A percentile compares a stretch with the other conserved stretches of the same genome.
Conservation (phyloP, 306 rosid genomes). For the Corylus americana region DNA sequence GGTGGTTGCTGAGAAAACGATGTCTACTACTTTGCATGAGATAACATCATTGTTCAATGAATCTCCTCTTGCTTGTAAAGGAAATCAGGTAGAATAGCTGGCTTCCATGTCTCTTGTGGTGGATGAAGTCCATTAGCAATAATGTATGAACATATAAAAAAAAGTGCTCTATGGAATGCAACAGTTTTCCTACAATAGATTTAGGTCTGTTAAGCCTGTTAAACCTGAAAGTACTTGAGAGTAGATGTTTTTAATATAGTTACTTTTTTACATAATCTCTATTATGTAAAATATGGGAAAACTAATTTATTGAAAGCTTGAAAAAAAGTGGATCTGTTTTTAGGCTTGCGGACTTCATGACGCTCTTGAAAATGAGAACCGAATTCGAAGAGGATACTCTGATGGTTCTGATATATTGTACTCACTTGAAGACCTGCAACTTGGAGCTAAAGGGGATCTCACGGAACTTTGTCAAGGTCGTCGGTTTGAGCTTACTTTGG, state of each 20-base stretch:
- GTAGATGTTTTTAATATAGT: neutral
- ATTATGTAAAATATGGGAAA: neutral
- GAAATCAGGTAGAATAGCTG: slow-evolving; percentile 65
- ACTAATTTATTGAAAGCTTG: slow-evolving; percentile 28
- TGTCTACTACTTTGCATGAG: slow-evolving; percentile 54
- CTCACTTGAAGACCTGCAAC: slow-evolving; percentile 75
- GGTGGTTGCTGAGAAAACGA: slow-evolving; percentile 80
- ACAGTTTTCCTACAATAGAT: neutral
- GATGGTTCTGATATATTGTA: slow-evolving; percentile 55
- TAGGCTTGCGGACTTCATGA: slow-evolving; percentile 73
- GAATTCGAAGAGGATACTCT: slow-evolving; percentile 64
- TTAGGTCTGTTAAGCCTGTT: neutral
- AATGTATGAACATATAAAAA: neutral
- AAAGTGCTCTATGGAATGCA: neutral
- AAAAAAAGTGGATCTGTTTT: slow-evolving; percentile 25
- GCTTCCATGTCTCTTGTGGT: slow-evolving; percentile 10
- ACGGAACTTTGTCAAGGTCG: slow-evolving; percentile 68
- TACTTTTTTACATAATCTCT: neutral
- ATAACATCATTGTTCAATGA: slow-evolving; percentile 52
- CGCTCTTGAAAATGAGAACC: slow-evolving; percentile 74
- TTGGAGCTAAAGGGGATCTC: slow-evolving; percentile 67
- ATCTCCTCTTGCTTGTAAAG: slow-evolving; percentile 51
- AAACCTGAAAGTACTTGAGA: neutral
- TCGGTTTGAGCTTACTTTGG: slow-evolving; percentile 70
- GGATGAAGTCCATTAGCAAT: slow-evolving; percentile 17